Percentiles rank a stretch among this genome's conserved stretches.
phyloP scores from a whole-genome alignment of 148 eudicot genomes.

The Rhododendron mucronatum region DNA sequence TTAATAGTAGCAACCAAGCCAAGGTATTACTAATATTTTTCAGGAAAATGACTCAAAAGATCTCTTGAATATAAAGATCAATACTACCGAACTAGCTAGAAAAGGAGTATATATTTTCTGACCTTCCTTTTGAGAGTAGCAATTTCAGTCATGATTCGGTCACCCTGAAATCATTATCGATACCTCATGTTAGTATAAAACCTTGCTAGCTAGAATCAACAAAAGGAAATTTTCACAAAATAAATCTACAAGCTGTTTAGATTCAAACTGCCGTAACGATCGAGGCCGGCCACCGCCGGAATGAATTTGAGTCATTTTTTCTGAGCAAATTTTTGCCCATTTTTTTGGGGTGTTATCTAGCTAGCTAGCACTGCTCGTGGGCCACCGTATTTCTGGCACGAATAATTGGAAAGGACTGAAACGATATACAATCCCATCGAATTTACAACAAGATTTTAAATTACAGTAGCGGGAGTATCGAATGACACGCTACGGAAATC shows the following conservation, averaged over 20 bases:
- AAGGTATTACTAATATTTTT: background rate
- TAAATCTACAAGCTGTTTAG: background rate
- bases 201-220: background rate
- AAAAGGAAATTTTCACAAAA: background rate
- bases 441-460: no score
- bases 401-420: no score
- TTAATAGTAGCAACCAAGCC: background rate
- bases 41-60: background rate
- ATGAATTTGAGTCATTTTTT: no score
- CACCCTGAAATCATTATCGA: constrained; percentile 28
- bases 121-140: constrained; percentile 46
- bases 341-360: no score
- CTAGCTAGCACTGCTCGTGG: no score
- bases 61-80: background rate
- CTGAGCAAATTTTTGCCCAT: no score
- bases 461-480: no score
- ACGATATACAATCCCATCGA: no score
- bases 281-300: no score
- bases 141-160: constrained; percentile 41
- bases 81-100: background rate
- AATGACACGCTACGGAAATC: no score
- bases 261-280: no score
- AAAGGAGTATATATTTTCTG: background rate
- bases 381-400: no score
- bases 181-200: background rate